Base-by-base conservation (phyloP, 345 rosid genomes). In the Gossypium herbaceum region DNA sequence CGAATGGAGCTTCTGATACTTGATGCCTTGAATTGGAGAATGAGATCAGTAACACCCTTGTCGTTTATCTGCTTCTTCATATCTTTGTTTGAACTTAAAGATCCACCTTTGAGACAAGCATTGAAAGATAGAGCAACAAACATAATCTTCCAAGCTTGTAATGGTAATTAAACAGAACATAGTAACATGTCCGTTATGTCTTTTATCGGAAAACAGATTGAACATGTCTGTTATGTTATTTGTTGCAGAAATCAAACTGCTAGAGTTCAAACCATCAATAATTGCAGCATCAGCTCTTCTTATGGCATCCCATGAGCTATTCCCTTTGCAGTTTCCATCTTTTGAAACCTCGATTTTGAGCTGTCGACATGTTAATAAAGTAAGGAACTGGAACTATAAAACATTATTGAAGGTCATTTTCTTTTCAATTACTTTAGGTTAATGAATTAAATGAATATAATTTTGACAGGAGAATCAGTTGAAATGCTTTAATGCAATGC, bases 21-120 rank as follows among this genome's bases (percentile, higher is more conserved):
- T 60, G 89, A 81, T 71, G 87, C 84, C 2, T 73, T 90, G 76
- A 78, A 86, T 61, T 90, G 95, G 95, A 73, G 92, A 74, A 88
- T 87, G 91, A 86, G 95, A 72, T 88, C 95, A 12, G 74, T 90
- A 29, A 90, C 95, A 0, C 95, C 95, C 10, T 84, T 88, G 80
- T 82, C 95, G 2, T 90, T 90, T 50, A 29, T 85, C 54, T 45
- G 72, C 9, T 82, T 84, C 83, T 90, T 90, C 78, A 66, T 83
- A 61, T 84, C 91, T 59, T 52, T 79, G 20, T 78, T 86, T 61
- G 59, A 86, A 19, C 82, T 73, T 57, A 73, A 82, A 75, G 90
- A 86, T 51, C 84, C 81, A 8, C 79, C 86, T 20, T 48, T 75
- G 69, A 82, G 64, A 19, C 81, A 78, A 68, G 79, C 88, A 71